Percentiles rank a stretch among this genome's conserved stretches.
Evolutionary conservation across 1,284 basidiomycete species (phyloP).

Genomic region (Gymnopus androsaceus): DNA sequence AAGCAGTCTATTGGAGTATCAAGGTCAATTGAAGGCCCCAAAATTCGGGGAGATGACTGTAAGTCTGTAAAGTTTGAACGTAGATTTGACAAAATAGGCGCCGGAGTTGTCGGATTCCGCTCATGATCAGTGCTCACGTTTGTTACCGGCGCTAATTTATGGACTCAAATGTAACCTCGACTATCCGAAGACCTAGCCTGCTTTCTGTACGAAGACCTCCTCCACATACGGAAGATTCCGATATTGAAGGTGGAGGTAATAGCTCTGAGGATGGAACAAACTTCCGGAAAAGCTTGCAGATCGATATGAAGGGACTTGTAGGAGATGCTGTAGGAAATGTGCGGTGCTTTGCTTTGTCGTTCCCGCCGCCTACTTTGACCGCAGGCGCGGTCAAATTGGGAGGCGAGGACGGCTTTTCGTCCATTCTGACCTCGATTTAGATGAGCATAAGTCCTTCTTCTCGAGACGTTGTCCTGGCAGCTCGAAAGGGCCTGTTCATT

Average conservation of each 20-base stretch:
- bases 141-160: too few species aligned
- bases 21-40: too few species aligned
- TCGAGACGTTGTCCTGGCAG: slow-evolving; percentile 78
- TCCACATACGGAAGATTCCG: neutral
- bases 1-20: too few species aligned
- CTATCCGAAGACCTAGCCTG: neutral
- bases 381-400: too few species aligned
- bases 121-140: too few species aligned
- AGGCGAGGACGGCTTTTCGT: too few species aligned
- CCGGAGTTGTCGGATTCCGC: too few species aligned
- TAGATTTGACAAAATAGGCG: too few species aligned
- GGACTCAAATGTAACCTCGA: neutral
- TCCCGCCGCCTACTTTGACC: too few species aligned
- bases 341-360: slow-evolving; percentile 35
- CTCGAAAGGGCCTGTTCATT: slow-evolving; percentile 93
- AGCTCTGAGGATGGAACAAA: slow-evolving; percentile 55
- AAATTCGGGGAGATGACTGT: too few species aligned
- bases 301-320: slow-evolving; percentile 76
- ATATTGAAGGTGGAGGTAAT: neutral
- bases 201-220: neutral
- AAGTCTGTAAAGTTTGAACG: too few species aligned
- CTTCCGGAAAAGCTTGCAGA: slow-evolving; percentile 59
- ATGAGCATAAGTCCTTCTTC: slow-evolving; percentile 83
- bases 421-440: too few species aligned
- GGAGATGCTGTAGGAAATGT: slow-evolving; percentile 84